Base-by-base conservation (phyloP, 305 asterid genomes). In the Rubia peregrina region DNA sequence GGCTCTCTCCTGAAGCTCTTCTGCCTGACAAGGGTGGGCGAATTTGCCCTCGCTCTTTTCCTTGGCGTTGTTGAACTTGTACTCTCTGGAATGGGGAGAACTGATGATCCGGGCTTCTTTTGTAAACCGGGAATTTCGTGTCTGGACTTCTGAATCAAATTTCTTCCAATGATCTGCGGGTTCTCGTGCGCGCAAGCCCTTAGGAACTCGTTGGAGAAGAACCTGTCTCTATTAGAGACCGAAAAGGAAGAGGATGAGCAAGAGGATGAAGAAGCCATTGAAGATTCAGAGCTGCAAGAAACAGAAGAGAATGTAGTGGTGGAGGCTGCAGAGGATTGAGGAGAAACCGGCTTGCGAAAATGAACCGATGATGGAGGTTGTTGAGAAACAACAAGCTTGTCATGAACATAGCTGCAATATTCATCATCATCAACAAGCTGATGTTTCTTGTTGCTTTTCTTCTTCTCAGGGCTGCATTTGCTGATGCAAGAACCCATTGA, bases 401-500 rank as follows among this genome's bases (percentile, higher is more conserved):
- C 96, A 3, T 85, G 89, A 65, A 84, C 87, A 72, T 71, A 80
- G 77, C 66, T 33, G 38, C 12, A 12, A 60, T 60, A 11, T 60
- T 83, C 82, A 63, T 56, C 7, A 22, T 51, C 44, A 33, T 26
- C 12, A 5, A 21, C 6, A 21, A 21, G 24, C 59, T 21, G 21
- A 5, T 70, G 68, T 68, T 80, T 76, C 65, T 78, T 80, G 74
- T 44, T 19, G 64, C 19, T 21, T 51, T 51, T 21, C 62, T 81
- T 73, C 72, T 79, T 88, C 78, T 84, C 84, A 5, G 89, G 79
- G 46, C 43, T 86, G 83, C 90, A 86, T 81, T 90, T 88, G 84
- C 96, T 88, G 70, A 90, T 82, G 90, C 96, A 90, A 81, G 90
- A 83, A 26, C 96, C 96, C 96, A 90, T 71, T 61, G 82, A 30